Conservation (phyloP, 768 basidiomycete genomes). For the Omphalotus guepiniiformis region DNA sequence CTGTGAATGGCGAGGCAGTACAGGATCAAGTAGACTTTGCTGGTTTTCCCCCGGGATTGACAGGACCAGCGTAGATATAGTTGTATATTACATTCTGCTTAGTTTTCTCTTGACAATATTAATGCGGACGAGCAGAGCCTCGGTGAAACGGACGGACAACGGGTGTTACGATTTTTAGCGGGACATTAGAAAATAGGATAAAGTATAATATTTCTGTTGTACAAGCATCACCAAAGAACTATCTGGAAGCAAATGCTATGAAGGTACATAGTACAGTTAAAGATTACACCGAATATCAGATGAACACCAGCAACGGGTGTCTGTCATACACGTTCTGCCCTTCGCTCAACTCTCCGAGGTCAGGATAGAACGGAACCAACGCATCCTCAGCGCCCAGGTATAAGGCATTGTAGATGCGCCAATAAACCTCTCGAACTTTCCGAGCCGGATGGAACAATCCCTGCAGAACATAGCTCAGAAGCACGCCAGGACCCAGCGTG, state of each 20-base stretch:
- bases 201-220: neutral
- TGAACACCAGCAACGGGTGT: conserved; percentile 79
- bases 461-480: conserved; percentile 89
- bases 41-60: conserved; percentile 79
- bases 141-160: too few species aligned
- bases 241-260: neutral
- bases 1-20: conserved; percentile 58
- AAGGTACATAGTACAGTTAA: neutral
- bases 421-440: conserved; percentile 97
- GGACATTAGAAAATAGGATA: too few species aligned
- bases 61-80: too few species aligned
- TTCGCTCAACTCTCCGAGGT: conserved; percentile 86
- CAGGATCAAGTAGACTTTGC: conserved; percentile 96
- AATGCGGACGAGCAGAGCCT: too few species aligned
- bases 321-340: conserved; percentile 87
- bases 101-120: too few species aligned
- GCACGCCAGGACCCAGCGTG: conserved; percentile 88
- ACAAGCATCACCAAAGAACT: neutral
- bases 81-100: too few species aligned
- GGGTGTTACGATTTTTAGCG: too few species aligned
- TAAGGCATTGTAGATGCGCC: conserved; percentile 92
- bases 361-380: conserved; percentile 93
- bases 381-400: conserved; percentile 91
- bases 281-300: conserved; percentile 35
- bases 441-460: conserved; percentile 97